These are phyloP conservation scores for Penicillium lividum DNA, from an alignment of 495 filamentous ascomycete genomes.

Conservation along the genomic window DNA sequence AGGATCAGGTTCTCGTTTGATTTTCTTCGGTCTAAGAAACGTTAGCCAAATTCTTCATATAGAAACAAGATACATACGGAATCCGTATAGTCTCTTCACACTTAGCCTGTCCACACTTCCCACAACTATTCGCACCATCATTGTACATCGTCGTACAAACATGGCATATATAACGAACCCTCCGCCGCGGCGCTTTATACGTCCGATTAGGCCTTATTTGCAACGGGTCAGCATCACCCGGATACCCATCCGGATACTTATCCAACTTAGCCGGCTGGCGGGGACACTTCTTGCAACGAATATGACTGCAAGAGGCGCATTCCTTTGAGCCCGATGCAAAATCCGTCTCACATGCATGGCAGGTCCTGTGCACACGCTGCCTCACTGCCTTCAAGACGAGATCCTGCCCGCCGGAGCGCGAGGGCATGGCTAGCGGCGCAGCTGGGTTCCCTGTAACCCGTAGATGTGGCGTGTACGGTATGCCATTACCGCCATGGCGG, in stretches of 20 bases:
- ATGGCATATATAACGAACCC: slow-evolving; percentile 64
- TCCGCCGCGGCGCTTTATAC: slow-evolving; percentile 45
- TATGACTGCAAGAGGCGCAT: slow-evolving; percentile 71
- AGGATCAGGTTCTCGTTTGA: slow-evolving; percentile 64
- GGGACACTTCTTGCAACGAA: slow-evolving; percentile 79
- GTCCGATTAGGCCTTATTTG: slow-evolving; percentile 36
- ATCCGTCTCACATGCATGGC: slow-evolving; percentile 69
- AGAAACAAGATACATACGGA: slow-evolving; percentile 42
- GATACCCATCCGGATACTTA: slow-evolving; percentile 77
- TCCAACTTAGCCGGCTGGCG: slow-evolving; percentile 72
- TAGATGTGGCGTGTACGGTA: slow-evolving; percentile 14
- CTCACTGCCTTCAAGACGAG: slow-evolving; percentile 63
- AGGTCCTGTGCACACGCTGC: slow-evolving; percentile 73
- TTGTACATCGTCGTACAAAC: slow-evolving; percentile 59
- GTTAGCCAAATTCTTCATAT: slow-evolving; percentile 25
- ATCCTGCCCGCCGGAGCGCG: slow-evolving; percentile 68
- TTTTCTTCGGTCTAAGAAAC: slow-evolving; percentile 55
- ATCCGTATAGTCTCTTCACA: slow-evolving; percentile 48
- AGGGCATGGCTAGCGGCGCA: slow-evolving; percentile 56
- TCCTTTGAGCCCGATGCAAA: slow-evolving; percentile 61
- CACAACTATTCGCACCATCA: slow-evolving; percentile 51
- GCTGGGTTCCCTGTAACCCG: slow-evolving; percentile 16
- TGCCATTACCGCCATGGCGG: slow-evolving; percentile 6
- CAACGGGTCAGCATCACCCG: slow-evolving; percentile 61
- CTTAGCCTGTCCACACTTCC: slow-evolving; percentile 62